Base-by-base conservation (phyloP, 768 basidiomycete species). In the Leucocoprinus leucothites region DNA sequence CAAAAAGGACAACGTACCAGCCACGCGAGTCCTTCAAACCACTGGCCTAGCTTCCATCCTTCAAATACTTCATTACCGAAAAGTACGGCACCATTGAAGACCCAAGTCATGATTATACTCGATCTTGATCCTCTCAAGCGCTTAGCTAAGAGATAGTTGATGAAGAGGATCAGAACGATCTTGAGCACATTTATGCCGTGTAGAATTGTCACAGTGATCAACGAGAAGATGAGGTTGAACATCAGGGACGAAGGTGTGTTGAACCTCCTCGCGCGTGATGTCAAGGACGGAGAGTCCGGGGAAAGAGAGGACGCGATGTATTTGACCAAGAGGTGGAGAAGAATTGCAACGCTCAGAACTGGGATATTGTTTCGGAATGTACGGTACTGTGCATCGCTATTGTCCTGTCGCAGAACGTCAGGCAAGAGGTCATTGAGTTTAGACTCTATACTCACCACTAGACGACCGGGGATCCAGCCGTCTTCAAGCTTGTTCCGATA, bases 301-400 rank as follows among this genome's bases (percentile, higher is more conserved):
- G 56, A 54, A 58, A 64, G 19, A 51, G 67, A 71, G 56, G 68
- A 72, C 59, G 82, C 83, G n/a, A 82, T 25, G 22, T 67, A 73
- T 63, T 87, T 87, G 48, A 82, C 59, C 21, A 69, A 58, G 18
- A 94, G 71, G 65, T 87, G 89, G n/a, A 77, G 62, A 24, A 71
- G 56, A 14, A 76, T 74, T 11, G 74, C 72, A 28, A 70, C 59
- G 16, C 76, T 63, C 3, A 98, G 78, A 4, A 85, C 68, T 4
- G 86, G 82, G 44, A 98, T 65, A 65, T 94, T 91, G 61, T 80
- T 76, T 36, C 97, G 82, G 69, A 99, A 97, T 2, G 85, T 80
- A 22, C 88, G 87, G 66, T 94, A 98, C 73, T 98, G 97, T 0
- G 78, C 73, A 64, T 98, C 97, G 59, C 91, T 93, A 64, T 88